These are phyloP conservation scores for Sporothrix humicola DNA, from an alignment of 2,329 filamentous ascomycete species.

Conservation along the genomic window DNA sequence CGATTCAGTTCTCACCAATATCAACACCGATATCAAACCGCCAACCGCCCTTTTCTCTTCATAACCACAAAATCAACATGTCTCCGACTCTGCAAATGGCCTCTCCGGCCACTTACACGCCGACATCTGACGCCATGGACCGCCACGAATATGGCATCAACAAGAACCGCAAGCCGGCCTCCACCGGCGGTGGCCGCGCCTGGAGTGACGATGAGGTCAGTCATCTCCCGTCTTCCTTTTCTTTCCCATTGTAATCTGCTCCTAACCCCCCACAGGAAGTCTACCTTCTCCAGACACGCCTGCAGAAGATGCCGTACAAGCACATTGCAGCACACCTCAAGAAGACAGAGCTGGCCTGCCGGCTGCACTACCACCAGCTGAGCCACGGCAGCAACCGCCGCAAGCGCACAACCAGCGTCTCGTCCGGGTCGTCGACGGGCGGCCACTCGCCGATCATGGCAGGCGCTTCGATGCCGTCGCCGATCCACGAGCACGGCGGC, in stretches of 20 bases:
- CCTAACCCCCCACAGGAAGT: slow-evolving; percentile 73
- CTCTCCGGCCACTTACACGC: slow-evolving; percentile 54
- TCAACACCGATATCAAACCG: not conserved
- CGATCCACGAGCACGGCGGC: slow-evolving; percentile 54
- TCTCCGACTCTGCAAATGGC: slow-evolving; percentile 57
- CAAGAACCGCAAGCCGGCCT: slow-evolving; percentile 70
- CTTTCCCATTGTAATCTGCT: not conserved
- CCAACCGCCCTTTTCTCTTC: no score
- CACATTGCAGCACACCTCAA: slow-evolving; percentile 84
- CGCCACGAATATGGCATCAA: slow-evolving; percentile 65
- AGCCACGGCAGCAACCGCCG: slow-evolving; percentile 81
- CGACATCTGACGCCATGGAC: slow-evolving; percentile 60
- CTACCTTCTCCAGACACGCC: slow-evolving; percentile 81
- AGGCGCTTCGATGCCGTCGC: slow-evolving; percentile 54
- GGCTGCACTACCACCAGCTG: slow-evolving; percentile 85
- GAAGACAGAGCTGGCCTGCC: slow-evolving; percentile 87
- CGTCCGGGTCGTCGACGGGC: slow-evolving; percentile 64
- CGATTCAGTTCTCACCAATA: slow-evolving; percentile 5
- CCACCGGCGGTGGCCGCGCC: slow-evolving; percentile 76
- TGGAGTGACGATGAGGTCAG: slow-evolving; percentile 84
- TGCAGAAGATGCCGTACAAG: slow-evolving; percentile 91
- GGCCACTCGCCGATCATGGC: slow-evolving; percentile 58
- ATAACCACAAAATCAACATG: slow-evolving; percentile 46
- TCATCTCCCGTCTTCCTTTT: slow-evolving; percentile 13
- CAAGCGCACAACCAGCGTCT: slow-evolving; percentile 74